A percentile compares a stretch with the other conserved stretches of the same genome.
Conservation (phyloP, 2,329 filamentous ascomycete genomes). For the Lasiodiplodia citricola region DNA sequence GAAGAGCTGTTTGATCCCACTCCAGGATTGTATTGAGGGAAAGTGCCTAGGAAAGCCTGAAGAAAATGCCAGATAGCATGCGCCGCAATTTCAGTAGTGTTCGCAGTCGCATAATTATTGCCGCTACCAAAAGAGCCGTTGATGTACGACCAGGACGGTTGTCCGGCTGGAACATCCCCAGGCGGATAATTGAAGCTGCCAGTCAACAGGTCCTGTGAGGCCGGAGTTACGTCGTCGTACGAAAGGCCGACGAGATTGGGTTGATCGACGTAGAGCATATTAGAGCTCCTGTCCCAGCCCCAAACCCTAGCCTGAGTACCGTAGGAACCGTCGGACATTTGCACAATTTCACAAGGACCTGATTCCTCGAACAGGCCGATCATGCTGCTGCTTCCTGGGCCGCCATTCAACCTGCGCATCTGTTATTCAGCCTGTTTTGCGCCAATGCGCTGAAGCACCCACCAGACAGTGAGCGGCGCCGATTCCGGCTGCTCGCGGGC, state of each 20-base stretch:
- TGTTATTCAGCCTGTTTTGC: constrained; percentile 48
- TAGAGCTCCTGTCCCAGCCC: constrained; percentile 68
- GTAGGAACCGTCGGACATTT: constrained; percentile 52
- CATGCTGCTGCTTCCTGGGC: constrained; percentile 69
- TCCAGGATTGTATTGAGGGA: constrained; percentile 63
- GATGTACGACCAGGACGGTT: constrained; percentile 50
- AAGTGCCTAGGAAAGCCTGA: constrained; percentile 64
- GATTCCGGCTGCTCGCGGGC: constrained; percentile 58
- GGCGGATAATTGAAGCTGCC: constrained; percentile 49
- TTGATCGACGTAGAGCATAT: constrained; percentile 66
- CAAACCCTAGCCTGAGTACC: constrained; percentile 64
- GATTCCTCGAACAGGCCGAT: constrained; percentile 67
- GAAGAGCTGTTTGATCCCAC: constrained; percentile 42
- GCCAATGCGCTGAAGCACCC: background rate
- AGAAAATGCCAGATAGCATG: constrained; percentile 69
- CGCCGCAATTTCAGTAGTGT: constrained; percentile 63
- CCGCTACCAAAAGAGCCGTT: constrained; percentile 71
- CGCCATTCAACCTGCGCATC: constrained; percentile 69
- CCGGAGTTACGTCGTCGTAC: constrained; percentile 66
- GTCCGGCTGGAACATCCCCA: constrained; percentile 36
- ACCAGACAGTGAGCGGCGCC: constrained; percentile 61
- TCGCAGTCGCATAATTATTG: constrained; percentile 56
- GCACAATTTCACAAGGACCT: constrained; percentile 54
- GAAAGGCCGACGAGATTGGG: constrained; percentile 74
- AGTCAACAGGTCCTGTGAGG: constrained; percentile 41